Evolutionary conservation across 176 grass and related monocot genomes (phyloP), one percentile per base, ranked within the genome.

Genomic region (Aegilops bicornis): DNA sequence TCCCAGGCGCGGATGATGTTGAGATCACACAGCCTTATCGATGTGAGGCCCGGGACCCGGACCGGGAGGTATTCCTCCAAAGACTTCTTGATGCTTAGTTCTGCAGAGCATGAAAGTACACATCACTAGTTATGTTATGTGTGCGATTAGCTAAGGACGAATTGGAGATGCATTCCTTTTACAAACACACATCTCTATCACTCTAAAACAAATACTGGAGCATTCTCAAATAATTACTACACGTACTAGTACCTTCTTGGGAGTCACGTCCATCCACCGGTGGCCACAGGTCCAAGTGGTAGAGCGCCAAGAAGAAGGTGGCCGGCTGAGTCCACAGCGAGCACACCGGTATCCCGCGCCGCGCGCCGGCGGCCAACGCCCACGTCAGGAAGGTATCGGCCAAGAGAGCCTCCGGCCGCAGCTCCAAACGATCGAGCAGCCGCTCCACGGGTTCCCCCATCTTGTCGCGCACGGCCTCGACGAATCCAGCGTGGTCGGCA

Each of bases 261-360:
- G 22, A 30, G 35, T 25, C 77, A 24, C 11, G 32, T 16, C 2
- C 63, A 70, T 82, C 85, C 45, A 37, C 70, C n/a, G 77, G n/a
- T 29, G 84, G 89, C 87, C 89, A 87, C 17, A 8, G 83, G 59
- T 90, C 82, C 5, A 86, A 40, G 68, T 90, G 78, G n/a, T 72
- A 87, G 79, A 92, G 66, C 39, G 86, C 72, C 76, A 84, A 63
- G 82, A 90, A 90, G 62, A 90, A 95, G 19, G 77, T 82, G 65
- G 88, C 88, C 7, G 93, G 43, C 82, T 84, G 87, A 14, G 93
- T 80, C 81, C 79, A 92, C 17, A 95, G 60, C 24, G 88, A 95
- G 88, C 87, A 87, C 39, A 95, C 85, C 66, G 90, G 90, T 80
- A 95, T 90, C 45, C 85, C 82, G 37, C 79, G 83, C 79, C 52